Conservation (phyloP, 176 grass and related monocot species). For the Miscanthus lutarioriparius region DNA sequence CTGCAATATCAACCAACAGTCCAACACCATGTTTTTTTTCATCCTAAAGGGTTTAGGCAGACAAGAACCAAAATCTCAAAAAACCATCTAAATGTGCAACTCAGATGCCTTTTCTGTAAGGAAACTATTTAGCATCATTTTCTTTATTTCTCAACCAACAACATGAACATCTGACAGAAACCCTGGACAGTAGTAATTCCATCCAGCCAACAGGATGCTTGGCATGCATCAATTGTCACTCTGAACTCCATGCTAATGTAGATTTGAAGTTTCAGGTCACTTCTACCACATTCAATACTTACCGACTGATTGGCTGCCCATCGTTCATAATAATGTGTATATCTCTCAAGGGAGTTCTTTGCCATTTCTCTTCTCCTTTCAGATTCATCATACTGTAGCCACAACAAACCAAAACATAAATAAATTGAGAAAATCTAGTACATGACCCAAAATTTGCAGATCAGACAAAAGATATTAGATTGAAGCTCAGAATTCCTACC, state of each 20-base stretch:
- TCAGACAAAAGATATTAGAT: slow-evolving; percentile 18
- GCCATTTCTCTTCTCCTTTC: slow-evolving; percentile 99
- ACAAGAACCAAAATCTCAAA: neutral
- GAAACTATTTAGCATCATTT: neutral
- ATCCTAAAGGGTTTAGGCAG: neutral
- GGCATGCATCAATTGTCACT: neutral
- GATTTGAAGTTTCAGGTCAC: slow-evolving; percentile 1
- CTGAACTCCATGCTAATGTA: neutral
- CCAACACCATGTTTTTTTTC: neutral
- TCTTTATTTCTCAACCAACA: slow-evolving; percentile 16
- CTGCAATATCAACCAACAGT: neutral
- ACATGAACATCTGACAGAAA: slow-evolving; percentile 8
- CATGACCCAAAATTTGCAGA: neutral
- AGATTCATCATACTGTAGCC: slow-evolving; percentile 93
- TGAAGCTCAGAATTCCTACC: slow-evolving; percentile 62
- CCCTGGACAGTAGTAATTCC: neutral
- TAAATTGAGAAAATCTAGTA: slow-evolving; percentile 10
- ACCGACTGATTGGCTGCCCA: slow-evolving; percentile 99
- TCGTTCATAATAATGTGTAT: slow-evolving; percentile 99
- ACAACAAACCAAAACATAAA: slow-evolving; percentile 30
- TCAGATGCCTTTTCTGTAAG: slow-evolving; percentile 5
- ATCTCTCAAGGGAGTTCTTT: slow-evolving; percentile 98
- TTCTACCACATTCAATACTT: slow-evolving; percentile 36
- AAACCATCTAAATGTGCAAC: neutral
- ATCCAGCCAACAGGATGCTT: neutral